Percentiles rank a stretch among this genome's conserved stretches.
Conservation (phyloP, 2,329 filamentous ascomycete species). For the Exophiala viscosa region DNA sequence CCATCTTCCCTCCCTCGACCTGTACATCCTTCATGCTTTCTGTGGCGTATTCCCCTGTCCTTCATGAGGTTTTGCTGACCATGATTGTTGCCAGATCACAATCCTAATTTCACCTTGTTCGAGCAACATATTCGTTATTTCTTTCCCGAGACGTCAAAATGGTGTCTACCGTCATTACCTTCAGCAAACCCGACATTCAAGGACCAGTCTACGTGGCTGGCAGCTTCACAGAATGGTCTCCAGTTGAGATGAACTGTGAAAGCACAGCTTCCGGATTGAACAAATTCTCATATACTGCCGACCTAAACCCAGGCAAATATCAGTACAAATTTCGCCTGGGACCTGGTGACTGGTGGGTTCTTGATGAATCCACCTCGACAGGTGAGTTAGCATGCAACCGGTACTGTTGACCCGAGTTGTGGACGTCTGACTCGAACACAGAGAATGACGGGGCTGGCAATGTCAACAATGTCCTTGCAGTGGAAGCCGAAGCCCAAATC, state of each 20-base stretch:
- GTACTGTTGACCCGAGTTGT: neutral
- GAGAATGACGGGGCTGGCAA: conserved; percentile 52
- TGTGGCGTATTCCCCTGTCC: too few relatives aligned
- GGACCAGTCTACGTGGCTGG: conserved; percentile 70
- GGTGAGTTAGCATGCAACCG: conserved; percentile 40
- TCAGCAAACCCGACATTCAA: conserved; percentile 55
- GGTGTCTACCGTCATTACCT: conserved; percentile 57
- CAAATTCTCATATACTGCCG: conserved; percentile 56
- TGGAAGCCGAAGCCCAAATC: conserved; percentile 8
- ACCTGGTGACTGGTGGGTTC: conserved; percentile 64
- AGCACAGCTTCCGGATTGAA: conserved; percentile 46
- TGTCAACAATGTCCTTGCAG: conserved; percentile 48
- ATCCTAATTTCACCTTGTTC: neutral
- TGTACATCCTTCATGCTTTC: too few relatives aligned
- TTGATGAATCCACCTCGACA: conserved; percentile 60
- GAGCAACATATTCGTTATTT: neutral
- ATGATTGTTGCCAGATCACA: neutral
- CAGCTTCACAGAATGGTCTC: conserved; percentile 65
- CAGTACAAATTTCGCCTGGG: conserved; percentile 74
- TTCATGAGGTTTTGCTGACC: too few relatives aligned
- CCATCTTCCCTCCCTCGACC: too few relatives aligned
- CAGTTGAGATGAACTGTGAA: conserved; percentile 60
- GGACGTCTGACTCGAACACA: conserved; percentile 26
- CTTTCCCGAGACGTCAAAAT: conserved; percentile 24
- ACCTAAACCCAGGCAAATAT: conserved; percentile 56